These are phyloP conservation scores for Phytophthora colocasiae DNA, from an alignment of 352 stramenopile genomes.

Conservation along the genomic window DNA sequence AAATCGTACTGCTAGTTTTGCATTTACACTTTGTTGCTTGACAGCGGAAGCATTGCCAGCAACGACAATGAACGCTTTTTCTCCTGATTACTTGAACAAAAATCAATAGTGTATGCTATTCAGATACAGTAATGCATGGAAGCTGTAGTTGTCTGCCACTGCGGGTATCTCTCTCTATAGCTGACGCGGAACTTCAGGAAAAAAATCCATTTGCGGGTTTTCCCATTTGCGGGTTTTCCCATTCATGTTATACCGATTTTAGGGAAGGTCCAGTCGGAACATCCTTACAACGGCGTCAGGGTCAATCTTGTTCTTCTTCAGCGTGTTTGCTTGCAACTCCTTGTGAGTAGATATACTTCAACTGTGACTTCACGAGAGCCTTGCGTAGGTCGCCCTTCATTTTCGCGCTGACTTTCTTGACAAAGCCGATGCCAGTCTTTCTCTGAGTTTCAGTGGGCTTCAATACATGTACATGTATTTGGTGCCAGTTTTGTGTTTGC, in stretches of 20 bases:
- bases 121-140: too few species aligned
- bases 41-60: too few species aligned
- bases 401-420: neutral
- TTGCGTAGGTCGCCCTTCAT: neutral
- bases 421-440: neutral
- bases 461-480: too few species aligned
- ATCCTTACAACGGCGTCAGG: neutral
- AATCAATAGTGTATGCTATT: too few species aligned
- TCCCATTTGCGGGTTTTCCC: neutral
- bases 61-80: too few species aligned
- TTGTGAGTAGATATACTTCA: neutral
- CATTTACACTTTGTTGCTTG: too few species aligned
- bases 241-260: neutral
- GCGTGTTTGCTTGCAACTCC: neutral
- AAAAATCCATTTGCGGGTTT: neutral
- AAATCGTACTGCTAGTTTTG: too few species aligned
- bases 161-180: neutral
- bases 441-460: neutral
- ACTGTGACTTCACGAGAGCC: neutral
- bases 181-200: neutral
- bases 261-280: neutral
- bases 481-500: too few species aligned
- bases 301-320: neutral
- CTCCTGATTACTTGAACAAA: too few species aligned
- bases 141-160: neutral